A percentile compares a stretch with the other conserved stretches of the same genome.
Conservation (phyloP, 139 green algal genomes). For the Micractinium conductrix region DNA sequence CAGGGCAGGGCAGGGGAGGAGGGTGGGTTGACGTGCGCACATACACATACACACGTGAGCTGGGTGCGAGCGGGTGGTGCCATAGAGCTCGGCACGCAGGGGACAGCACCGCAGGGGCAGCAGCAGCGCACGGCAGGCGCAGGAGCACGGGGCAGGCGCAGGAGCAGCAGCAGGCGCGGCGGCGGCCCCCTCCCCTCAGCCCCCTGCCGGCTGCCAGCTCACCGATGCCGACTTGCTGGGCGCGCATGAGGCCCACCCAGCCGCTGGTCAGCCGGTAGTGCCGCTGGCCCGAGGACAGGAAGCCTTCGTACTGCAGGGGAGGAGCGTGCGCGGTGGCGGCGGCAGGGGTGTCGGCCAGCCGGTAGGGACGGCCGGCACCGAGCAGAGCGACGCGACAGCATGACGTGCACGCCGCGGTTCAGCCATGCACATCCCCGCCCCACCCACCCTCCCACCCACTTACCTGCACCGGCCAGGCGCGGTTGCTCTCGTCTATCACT, state of each 20-base stretch:
- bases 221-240: conserved; percentile 49
- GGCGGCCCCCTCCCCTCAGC: too few species aligned
- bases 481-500: conserved; percentile 24
- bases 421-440: background rate
- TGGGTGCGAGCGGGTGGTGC: background rate
- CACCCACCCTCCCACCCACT: background rate
- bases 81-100: background rate
- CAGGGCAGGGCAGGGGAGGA: background rate
- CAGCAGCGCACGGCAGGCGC: background rate
- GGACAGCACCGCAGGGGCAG: too few species aligned
- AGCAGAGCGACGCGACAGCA: background rate
- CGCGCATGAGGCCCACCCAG: conserved; percentile 51
- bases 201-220: background rate
- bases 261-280: conserved; percentile 58
- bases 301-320: conserved; percentile 57
- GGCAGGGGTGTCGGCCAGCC: background rate
- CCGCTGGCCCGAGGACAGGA: conserved; percentile 51
- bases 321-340: background rate
- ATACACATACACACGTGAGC: background rate
- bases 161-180: background rate
- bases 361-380: background rate
- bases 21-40: background rate
- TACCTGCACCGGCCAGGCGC: conserved; percentile 28
- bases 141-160: background rate
- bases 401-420: background rate